Conservation (phyloP, 2,329 filamentous ascomycete species). For the Fusarium transvaalense region DNA sequence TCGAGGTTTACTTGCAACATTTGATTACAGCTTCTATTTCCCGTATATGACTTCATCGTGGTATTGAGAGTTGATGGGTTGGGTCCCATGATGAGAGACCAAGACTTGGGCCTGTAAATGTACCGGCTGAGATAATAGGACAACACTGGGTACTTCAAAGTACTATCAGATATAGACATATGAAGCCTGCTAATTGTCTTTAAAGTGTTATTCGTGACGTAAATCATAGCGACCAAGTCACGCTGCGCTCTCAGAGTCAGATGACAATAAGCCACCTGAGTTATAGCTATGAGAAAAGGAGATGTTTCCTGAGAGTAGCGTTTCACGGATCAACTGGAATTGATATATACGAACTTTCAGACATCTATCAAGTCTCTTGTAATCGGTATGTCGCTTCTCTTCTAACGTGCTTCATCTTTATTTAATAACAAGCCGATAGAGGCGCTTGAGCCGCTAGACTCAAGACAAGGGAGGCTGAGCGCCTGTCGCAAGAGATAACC, state of each 20-base stretch:
- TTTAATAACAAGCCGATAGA: conserved; percentile 1
- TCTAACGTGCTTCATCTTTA: conserved; percentile 24
- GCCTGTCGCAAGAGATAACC: conserved; percentile 14
- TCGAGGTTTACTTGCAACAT: background rate
- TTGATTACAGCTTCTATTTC: background rate
- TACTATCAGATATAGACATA: too few species aligned
- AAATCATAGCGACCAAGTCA: background rate
- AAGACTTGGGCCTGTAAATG: background rate
- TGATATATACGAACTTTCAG: background rate
- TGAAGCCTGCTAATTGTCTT: too few species aligned
- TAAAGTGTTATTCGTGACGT: background rate
- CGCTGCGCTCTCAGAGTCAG: background rate
- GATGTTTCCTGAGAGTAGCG: background rate
- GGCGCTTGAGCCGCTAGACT: background rate
- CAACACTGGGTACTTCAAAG: too few species aligned
- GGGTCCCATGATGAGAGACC: background rate
- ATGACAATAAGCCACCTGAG: conserved; percentile 2
- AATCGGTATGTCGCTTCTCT: conserved; percentile 3
- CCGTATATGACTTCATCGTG: background rate
- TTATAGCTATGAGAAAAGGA: background rate
- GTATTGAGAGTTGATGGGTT: background rate
- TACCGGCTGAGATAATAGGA: too few species aligned
- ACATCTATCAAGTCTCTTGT: background rate
- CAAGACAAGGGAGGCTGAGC: background rate
- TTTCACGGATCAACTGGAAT: too few species aligned